Evolutionary conservation across 2,329 filamentous ascomycete species (phyloP), one percentile per base, ranked within the genome.

Genomic region (Colletotrichum liaoningense): DNA sequence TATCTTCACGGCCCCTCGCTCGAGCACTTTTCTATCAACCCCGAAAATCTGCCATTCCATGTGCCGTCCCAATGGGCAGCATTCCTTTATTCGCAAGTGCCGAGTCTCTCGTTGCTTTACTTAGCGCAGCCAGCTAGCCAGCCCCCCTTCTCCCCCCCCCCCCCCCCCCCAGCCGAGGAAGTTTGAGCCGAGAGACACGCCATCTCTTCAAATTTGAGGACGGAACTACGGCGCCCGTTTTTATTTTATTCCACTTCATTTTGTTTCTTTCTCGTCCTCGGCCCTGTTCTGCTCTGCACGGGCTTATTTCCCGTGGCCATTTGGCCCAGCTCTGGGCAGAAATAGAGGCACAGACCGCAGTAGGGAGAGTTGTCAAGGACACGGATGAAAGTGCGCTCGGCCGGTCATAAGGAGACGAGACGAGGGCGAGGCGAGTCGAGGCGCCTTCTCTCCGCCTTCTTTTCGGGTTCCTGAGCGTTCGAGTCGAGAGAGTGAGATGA

Each of bases 51-150:
- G 69, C 58, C 19, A n/a, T 49, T n/a, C 3, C 67, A 42, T 26
- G 52, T 67, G 24, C 57, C 57, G 58, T 58, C 67, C 67, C 55
- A 26, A 66, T 72, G 30, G 49, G 24, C 35, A 24, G 24, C 35
- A 24, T 59, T 65, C 19, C 66, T 69, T 69, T 69, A 56, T 35
- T 19, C 24, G 46, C 69, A 57, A 72, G 58, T 68, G 65, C 69
- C 69, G 69, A 52, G 26, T 28, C 24, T 35, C 11, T 58, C 19
- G 42, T 49, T 49, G 42, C 42, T 49, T 58, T 49, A 22, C 35
- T 55, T 67, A 63, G 69, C 35, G n/a, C 56, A 26, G 42, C 55
- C 63, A 26, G 8, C 14, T 6, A 3, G 38, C 38, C 38, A 35
- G 35, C 35, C 38, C 57, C 24, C 33, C 22, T 6, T 16, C n/a